Base-by-base conservation (phyloP, 176 grass and related monocot genomes). In the Oryza coarctata region DNA sequence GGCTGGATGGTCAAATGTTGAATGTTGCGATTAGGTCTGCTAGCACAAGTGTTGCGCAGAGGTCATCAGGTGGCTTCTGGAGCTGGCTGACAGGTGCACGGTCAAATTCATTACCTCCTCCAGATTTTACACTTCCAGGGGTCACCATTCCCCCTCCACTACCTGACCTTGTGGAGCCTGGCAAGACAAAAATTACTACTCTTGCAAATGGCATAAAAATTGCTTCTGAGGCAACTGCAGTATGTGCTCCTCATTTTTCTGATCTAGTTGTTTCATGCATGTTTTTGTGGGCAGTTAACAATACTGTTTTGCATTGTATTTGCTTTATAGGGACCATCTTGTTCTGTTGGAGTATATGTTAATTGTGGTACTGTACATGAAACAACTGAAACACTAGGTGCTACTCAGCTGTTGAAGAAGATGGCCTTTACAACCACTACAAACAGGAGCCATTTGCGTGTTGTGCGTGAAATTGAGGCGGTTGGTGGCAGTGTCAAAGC, bases 391-490 rank as follows among this genome's bases (percentile, higher is more conserved):
- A 90, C 90, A 68, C 68, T 85, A 7, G 93, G 95, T 39, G 92
- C 71, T 22, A 89, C 87, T 40, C 95, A 95, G 79, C 85, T 98
- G 23, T 73, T 98, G 62, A 91, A 91, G 85, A 84, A 82, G 47
- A 84, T 98, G 95, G 90, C 90, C 38, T 98, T 93, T 71, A 76
- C 89, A 75, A 88, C 87, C 39, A 98, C 95, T 77, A 86, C 76
- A 86, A 98, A 90, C 63, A 92, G 95, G 84, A 98, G 82, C 69
- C 90, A 95, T 41, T 45, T 98, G 82, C 88, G 93, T 58, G 44
- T 95, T 70, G 87, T 98, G 29, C 90, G 95, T 89, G 95, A 98
- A 86, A 93, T 98, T 68, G 84, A 93, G 41, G 90, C 93, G 18
- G 84, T 91, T 30, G 95, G 95, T 81, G 92, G 95, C 36, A 95